Percentiles rank a stretch among this genome's conserved stretches.
These are phyloP conservation scores for Lachnellula suecica DNA, from an alignment of 2,329 filamentous ascomycete genomes.

Conservation along the genomic window DNA sequence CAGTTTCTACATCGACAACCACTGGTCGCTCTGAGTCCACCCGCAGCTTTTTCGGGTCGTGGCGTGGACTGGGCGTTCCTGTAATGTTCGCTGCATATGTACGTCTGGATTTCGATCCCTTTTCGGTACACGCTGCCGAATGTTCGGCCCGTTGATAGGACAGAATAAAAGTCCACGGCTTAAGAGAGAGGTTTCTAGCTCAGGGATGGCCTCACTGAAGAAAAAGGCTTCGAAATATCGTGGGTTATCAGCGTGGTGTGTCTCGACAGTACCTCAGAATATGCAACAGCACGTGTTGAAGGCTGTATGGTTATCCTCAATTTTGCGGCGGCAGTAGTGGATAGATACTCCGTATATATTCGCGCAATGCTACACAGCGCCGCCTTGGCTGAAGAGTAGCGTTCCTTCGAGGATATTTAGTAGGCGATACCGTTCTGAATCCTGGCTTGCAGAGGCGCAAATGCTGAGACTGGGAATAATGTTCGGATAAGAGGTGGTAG, in stretches of 20 bases:
- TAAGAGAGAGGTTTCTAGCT: conserved; percentile 11
- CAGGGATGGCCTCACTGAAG: conserved; percentile 4
- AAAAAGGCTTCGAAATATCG: neutral
- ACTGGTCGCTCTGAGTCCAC: conserved; percentile 11
- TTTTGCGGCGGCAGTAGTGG: conserved; percentile 3
- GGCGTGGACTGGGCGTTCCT: conserved; percentile 26
- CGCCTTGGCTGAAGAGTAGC: conserved; percentile 3
- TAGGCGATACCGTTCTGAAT: conserved; percentile 17
- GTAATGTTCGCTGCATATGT: conserved; percentile 29
- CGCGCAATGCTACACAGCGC: conserved; percentile 10
- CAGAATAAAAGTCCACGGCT: conserved; percentile 12
- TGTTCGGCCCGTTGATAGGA: conserved; percentile 30
- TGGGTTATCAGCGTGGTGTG: neutral
- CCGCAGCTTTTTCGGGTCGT: conserved; percentile 22
- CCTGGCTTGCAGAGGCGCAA: conserved; percentile 10
- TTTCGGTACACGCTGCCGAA: conserved; percentile 27
- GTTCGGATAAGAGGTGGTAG: conserved; percentile 26
- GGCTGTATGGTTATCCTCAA: conserved; percentile 11
- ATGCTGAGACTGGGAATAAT: conserved; percentile 16
- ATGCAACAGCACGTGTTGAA: conserved; percentile 23
- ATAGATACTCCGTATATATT: conserved; percentile 16
- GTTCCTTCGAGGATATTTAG: conserved; percentile 15
- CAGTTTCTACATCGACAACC: conserved; percentile 5
- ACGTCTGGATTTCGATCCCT: conserved; percentile 20
- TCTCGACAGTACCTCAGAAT: conserved; percentile 22